Base-by-base conservation (phyloP, 805 yeast species). In the Clavispora phyllophila region DNA sequence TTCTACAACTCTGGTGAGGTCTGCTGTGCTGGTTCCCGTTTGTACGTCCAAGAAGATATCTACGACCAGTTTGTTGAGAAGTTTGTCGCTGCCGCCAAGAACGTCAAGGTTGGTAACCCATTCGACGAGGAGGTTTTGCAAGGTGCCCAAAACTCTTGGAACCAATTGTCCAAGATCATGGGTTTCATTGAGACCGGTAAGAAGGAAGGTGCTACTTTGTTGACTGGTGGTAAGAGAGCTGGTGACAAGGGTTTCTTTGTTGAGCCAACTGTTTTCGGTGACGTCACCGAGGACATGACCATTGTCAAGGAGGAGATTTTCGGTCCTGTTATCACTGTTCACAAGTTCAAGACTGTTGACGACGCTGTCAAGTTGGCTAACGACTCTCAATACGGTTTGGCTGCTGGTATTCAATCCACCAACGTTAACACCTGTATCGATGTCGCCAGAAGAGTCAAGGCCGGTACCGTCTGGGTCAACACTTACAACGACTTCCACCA, bases 1-100 rank as follows among this genome's bases (percentile, higher is more conserved):
- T 87, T 83, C 76, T 87, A 78, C 78, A 90, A 90, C 76, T 82
- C 90, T 60, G 98, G 98, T 69, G 96, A 91, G 72, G 90, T 87
- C 45, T 90, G 98, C 71, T 84, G 89, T 60, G 97, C 96, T 28
- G 95, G 96, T 51, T 88, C 96, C 43, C 82, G 98, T 68, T 71
- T 89, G 51, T 86, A 87, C 62, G 84, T 90, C 46, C 96, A 90
- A 68, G 95, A 85, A 51, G 77, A 79, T 28, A 73, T 88, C 54
- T 87, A 90, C 67, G 96, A 90, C 50, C 74, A 82, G 63, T 78
- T 88, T 49, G 62, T 88, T 44, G 73, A 68, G 27, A 81, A 74
- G 51, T 79, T 86, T 61, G 79, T 79, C 62, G 58, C 57, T 18
- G 82, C 79, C 47, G 81, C 82, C 56, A 46, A 50, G 22, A 41